phyloP scores from a whole-genome alignment of 2,329 filamentous ascomycete species.

The Dactylellina drechsleri region DNA sequence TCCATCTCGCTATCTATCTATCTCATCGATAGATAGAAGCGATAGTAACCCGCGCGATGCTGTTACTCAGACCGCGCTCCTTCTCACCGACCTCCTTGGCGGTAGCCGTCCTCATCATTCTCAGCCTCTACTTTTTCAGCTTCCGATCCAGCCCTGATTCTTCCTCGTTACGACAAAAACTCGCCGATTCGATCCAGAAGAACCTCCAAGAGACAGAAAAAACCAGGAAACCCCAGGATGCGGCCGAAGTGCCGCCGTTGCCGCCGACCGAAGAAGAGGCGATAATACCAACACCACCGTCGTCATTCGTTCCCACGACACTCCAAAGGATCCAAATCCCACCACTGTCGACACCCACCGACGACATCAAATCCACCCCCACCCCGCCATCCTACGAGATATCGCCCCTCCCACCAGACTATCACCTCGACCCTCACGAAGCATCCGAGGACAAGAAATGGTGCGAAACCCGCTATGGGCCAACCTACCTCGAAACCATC shows the following conservation, averaged over 20 bases:
- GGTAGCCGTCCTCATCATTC: slow-evolving; percentile 16
- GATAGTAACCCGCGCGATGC: background rate
- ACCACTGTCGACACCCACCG: background rate
- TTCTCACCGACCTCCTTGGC: slow-evolving; percentile 15
- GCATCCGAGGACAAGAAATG: slow-evolving; percentile 20
- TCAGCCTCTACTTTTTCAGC: slow-evolving; percentile 39
- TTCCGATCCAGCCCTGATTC: slow-evolving; percentile 15
- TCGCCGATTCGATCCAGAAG: background rate
- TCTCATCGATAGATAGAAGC: background rate
- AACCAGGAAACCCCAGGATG: background rate
- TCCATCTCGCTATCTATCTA: background rate
- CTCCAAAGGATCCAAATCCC: background rate
- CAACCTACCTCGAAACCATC: slow-evolving; percentile 58
- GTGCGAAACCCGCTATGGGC: slow-evolving; percentile 50
- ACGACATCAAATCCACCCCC: background rate
- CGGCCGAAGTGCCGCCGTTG: background rate
- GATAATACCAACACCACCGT: background rate
- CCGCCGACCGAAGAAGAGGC: background rate
- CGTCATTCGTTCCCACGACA: background rate
- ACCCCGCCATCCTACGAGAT: background rate
- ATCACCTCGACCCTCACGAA: slow-evolving; percentile 22
- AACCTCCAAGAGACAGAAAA: background rate
- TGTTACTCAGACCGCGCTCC: slow-evolving; percentile 22
- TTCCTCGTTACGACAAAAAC: background rate
- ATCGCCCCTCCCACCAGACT: slow-evolving; percentile 23